Evolutionary conservation across 495 filamentous ascomycete species (phyloP), one percentile per base, ranked within the genome.

Genomic region (Penicillium manginii): DNA sequence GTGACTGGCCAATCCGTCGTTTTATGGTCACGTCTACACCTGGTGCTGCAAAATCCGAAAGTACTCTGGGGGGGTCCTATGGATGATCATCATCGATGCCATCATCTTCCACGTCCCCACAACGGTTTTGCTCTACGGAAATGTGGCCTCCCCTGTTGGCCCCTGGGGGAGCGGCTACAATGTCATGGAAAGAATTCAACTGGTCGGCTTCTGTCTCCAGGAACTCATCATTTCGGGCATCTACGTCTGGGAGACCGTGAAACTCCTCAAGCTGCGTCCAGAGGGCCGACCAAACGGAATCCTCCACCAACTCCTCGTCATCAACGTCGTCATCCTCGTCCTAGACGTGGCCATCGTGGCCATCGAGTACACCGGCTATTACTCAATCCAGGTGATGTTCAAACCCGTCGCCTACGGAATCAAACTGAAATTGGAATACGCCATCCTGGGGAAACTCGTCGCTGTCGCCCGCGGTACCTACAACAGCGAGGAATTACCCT

Each of bases 391-490:
- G 61, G 76, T 78, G 18, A 72, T 76, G 57, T 75, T 83, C 53
- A 82, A 84, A 48, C 74, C 78, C 0, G 73, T 78, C 23, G 75
- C 74, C 0, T 84, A 84, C 58, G 78, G 80, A 31, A 71, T 84
- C 64, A 84, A 84, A 62, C 66, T 83, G 31, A 82, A 80, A 48
- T 67, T 84, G 14, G 82, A 84, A 66, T 83, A 82, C 52, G 75
- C 76, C 15, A 77, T 83, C 22, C 67, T 84, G 1, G 81, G 81
- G 15, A 76, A 75, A 23, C 62, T 84, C 26, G 74, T 83, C n/a
- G 59, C 68, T 17, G 63, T 77, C 29, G 71, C 72, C 18, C 64
- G 58, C 2, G 54, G 59, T 4, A 14, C 32, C 6, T 40, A 43
- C 11, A 43, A 58, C 18, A 31, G 39, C 31, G 51, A 59, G 2